phyloP scores from a whole-genome alignment of 306 rosid genomes.

The Medicago lupulina region DNA sequence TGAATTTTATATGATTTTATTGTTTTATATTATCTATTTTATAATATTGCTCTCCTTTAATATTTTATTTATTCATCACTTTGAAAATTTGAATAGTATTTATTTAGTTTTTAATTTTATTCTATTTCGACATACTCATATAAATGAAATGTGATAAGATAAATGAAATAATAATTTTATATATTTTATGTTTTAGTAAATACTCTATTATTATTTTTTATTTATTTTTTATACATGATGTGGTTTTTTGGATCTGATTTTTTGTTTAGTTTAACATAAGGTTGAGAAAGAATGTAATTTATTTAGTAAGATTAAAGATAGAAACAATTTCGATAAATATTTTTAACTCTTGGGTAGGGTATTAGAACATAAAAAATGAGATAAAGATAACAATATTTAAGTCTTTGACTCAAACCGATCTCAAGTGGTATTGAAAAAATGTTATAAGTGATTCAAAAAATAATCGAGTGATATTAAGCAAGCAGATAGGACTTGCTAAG shows the following conservation, averaged over 20 bases:
- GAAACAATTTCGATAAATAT: not conserved
- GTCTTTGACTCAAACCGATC: not conserved
- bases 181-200: not conserved
- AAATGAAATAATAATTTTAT: not conserved
- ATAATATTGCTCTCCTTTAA: not conserved
- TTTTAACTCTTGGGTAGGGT: not conserved
- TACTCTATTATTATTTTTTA: not conserved
- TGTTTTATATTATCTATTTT: not conserved
- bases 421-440: not conserved
- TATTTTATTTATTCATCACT: not conserved
- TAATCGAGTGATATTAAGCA: not conserved
- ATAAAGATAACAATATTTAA: not conserved
- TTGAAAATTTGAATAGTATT: not conserved
- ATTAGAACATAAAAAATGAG: not conserved
- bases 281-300: not conserved
- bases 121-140: not conserved
- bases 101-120: not conserved
- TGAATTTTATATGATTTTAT: not conserved
- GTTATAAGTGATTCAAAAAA: not conserved
- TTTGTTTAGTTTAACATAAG: not conserved
- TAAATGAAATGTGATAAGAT: not conserved
- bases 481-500: not conserved
- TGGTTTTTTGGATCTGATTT: not conserved
- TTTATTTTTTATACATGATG: not conserved
- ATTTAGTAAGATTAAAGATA: not conserved